These are phyloP conservation scores for Aureobasidium namibiae DNA, from an alignment of 2,329 filamentous ascomycete species.

Conservation along the genomic window DNA sequence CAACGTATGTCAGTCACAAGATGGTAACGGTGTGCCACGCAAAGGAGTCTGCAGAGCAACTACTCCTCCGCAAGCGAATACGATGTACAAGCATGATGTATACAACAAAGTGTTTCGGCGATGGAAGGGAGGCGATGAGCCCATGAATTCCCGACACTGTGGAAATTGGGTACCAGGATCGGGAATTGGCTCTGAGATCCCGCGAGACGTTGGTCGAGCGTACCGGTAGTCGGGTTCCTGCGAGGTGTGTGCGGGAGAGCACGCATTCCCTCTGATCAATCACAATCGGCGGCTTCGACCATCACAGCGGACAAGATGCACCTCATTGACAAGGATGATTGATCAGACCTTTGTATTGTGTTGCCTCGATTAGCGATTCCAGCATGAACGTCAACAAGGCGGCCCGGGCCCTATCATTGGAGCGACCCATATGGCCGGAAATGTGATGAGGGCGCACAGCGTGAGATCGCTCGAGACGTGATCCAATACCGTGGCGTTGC, in stretches of 20 bases:
- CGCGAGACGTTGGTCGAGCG: not conserved
- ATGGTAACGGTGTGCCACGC: not conserved
- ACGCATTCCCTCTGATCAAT: not conserved
- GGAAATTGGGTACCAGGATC: not conserved
- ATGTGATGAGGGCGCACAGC: not conserved
- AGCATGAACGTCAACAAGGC: not conserved
- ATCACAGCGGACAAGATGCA: not conserved
- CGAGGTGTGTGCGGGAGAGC: not conserved
- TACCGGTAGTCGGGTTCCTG: not conserved
- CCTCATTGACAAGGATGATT: too few species aligned
- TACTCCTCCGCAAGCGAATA: not conserved
- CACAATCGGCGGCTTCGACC: not conserved
- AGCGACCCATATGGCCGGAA: not conserved
- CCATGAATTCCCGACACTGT: not conserved
- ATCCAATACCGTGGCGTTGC: not conserved
- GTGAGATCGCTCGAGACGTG: not conserved
- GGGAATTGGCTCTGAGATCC: not conserved
- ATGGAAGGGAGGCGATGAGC: not conserved
- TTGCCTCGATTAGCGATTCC: not conserved
- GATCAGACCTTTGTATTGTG: not conserved
- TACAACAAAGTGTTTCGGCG: not conserved
- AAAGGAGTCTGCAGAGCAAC: not conserved
- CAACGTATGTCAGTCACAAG: not conserved
- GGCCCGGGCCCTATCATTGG: constrained; percentile 9
- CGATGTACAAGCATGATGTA: not conserved